A percentile compares a stretch with the other conserved stretches of the same genome.
These are phyloP conservation scores for Gnomoniopsis smithogilvyi DNA, from an alignment of 2,329 filamentous ascomycete genomes.

Conservation along the genomic window DNA sequence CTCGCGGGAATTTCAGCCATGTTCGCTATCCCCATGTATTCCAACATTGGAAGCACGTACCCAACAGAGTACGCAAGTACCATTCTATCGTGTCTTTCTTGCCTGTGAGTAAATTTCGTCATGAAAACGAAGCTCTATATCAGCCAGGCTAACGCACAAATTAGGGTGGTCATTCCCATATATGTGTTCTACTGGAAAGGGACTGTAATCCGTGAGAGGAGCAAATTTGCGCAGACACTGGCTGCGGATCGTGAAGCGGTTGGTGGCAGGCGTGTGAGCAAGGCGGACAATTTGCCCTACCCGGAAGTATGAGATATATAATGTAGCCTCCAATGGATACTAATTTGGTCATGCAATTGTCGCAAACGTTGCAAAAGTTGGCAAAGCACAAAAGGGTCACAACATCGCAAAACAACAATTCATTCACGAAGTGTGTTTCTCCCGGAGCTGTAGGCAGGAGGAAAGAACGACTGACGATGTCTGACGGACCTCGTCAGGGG, in stretches of 20 bases:
- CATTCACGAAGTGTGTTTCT: too few species aligned
- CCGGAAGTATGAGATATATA: background rate
- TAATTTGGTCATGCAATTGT: too few species aligned
- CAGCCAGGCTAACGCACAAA: background rate
- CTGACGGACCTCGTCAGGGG: too few species aligned
- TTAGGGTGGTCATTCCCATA: slow-evolving; percentile 48
- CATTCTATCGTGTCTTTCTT: slow-evolving; percentile 27
- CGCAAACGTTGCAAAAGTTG: too few species aligned
- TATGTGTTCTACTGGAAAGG: slow-evolving; percentile 67
- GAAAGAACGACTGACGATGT: too few species aligned
- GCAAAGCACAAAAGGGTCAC: too few species aligned
- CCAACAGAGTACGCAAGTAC: slow-evolving; percentile 52
- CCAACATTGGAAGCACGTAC: slow-evolving; percentile 36
- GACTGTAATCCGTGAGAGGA: slow-evolving; percentile 54
- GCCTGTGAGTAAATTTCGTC: background rate
- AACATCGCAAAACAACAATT: too few species aligned
- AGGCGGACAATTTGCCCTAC: background rate
- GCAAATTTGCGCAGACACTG: slow-evolving; percentile 62
- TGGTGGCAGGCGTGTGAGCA: background rate
- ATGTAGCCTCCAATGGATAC: too few species aligned
- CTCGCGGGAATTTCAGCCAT: slow-evolving; percentile 62
- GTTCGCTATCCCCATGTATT: slow-evolving; percentile 54
- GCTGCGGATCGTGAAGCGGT: slow-evolving; percentile 27
- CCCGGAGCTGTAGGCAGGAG: too few species aligned
- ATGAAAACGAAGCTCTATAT: background rate